phyloP scores from a whole-genome alignment of 164 flowering plant species.

The Umbilicus rupestris region DNA sequence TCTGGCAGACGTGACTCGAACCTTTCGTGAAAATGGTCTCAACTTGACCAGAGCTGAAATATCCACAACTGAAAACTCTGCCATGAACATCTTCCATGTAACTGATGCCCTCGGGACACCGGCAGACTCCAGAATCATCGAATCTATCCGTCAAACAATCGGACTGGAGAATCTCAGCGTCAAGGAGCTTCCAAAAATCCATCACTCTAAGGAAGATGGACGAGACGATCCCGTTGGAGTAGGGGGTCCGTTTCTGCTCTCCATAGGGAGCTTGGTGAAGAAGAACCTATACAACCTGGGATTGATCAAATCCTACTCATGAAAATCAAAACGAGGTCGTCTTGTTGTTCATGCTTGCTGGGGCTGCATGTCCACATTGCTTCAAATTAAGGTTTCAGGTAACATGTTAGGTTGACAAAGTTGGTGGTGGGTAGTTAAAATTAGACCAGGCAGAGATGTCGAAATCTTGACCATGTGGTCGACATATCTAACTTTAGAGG shows the following conservation, averaged over 20 bases:
- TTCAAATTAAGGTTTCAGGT: background rate
- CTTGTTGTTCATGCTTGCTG: background rate
- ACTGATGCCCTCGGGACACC: constrained; percentile 59
- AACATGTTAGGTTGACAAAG: constrained; percentile 3
- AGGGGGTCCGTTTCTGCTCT: background rate
- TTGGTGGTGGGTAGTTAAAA: background rate
- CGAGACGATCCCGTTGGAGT: background rate
- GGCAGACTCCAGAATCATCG: constrained; percentile 50
- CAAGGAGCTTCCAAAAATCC: constrained; percentile 49
- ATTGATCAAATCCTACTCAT: constrained; percentile 5
- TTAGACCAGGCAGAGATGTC: background rate
- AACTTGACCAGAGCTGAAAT: constrained; percentile 85
- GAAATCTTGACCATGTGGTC: constrained; percentile 3
- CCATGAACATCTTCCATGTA: constrained; percentile 57
- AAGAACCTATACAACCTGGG: constrained; percentile 6
- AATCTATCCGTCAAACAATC: constrained; percentile 48
- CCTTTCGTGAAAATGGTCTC: constrained; percentile 85
- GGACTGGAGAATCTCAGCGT: constrained; percentile 55
- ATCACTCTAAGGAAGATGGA: constrained; percentile 15
- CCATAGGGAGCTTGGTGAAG: constrained; percentile 7
- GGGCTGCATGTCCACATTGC: background rate
- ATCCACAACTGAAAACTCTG: constrained; percentile 47
- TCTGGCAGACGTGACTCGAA: constrained; percentile 75
- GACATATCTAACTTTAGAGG: background rate
- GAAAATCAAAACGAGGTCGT: background rate